These are phyloP conservation scores for Brassica nigra DNA, from an alignment of 345 rosid genomes.

Conservation along the genomic window DNA sequence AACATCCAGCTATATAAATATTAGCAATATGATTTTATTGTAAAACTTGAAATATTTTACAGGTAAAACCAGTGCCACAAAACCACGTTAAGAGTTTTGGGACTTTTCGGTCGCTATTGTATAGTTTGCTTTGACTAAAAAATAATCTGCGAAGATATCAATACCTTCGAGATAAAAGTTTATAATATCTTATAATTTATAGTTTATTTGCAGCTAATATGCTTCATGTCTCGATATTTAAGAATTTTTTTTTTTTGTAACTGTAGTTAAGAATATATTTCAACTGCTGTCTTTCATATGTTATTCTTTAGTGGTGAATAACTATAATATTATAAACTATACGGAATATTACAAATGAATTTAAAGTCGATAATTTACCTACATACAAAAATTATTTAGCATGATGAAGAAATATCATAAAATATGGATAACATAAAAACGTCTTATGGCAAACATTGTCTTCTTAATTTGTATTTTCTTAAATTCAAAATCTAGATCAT, in stretches of 20 bases:
- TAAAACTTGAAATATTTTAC: background rate
- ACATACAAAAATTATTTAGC: too few species aligned
- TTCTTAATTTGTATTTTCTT: too few species aligned
- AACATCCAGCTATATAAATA: background rate
- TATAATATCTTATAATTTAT: background rate
- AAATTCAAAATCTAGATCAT: background rate
- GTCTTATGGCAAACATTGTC: too few species aligned
- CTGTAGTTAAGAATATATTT: constrained; percentile 9
- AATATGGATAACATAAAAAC: background rate
- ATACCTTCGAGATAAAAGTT: background rate
- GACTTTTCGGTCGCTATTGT: background rate
- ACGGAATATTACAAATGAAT: too few species aligned
- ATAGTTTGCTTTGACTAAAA: background rate
- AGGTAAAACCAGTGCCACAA: background rate
- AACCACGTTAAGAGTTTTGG: background rate
- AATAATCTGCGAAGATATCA: background rate
- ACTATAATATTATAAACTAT: too few species aligned
- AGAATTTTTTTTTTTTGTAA: background rate
- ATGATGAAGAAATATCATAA: too few species aligned
- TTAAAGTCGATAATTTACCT: background rate
- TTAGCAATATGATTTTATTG: background rate
- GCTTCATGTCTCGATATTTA: background rate
- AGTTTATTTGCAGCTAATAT: background rate
- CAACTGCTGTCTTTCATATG: background rate
- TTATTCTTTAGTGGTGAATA: background rate